Evolutionary conservation across 2,329 filamentous ascomycete species (phyloP).

Genomic region (Sclerotiophoma versabilis): DNA sequence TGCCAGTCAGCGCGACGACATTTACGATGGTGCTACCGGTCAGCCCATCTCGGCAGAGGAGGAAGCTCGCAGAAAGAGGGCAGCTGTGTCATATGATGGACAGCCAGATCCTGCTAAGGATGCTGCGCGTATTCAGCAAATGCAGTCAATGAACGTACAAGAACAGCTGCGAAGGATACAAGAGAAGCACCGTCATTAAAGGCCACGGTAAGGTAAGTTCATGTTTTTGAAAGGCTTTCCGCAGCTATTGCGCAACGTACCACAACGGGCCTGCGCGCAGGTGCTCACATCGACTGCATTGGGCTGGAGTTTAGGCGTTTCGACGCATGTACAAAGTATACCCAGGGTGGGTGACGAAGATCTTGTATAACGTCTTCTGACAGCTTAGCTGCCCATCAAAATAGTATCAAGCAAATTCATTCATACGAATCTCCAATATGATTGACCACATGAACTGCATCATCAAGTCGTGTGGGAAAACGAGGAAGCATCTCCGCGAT

Average conservation of each 20-base stretch:
- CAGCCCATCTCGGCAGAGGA: slow-evolving; percentile 74
- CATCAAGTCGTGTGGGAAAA: not conserved
- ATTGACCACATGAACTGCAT: not conserved
- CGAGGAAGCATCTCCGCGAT: slow-evolving; percentile 16
- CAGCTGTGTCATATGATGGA: slow-evolving; percentile 72
- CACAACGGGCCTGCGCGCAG: not conserved
- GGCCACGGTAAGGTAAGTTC: not conserved
- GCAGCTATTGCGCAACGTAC: slow-evolving; percentile 1
- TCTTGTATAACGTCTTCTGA: slow-evolving; percentile 9
- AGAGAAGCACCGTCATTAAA: slow-evolving; percentile 55
- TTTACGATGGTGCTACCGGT: slow-evolving; percentile 79
- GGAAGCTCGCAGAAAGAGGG: slow-evolving; percentile 77
- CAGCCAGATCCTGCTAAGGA: slow-evolving; percentile 66
- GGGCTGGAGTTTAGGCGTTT: slow-evolving; percentile 24
- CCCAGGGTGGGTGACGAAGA: slow-evolving; percentile 14
- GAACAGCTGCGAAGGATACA: slow-evolving; percentile 80
- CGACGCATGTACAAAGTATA: slow-evolving; percentile 17
- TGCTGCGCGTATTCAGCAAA: slow-evolving; percentile 60
- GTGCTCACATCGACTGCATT: slow-evolving; percentile 20
- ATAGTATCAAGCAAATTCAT: slow-evolving; percentile 3
- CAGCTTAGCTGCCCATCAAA: slow-evolving; percentile 2
- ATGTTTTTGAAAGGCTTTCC: not conserved
- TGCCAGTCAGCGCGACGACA: slow-evolving; percentile 83
- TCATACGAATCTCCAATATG: not conserved
- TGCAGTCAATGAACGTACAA: slow-evolving; percentile 71